Evolutionary conservation across 2,329 filamentous ascomycete species (phyloP).

Genomic region (Nemania sp.): DNA sequence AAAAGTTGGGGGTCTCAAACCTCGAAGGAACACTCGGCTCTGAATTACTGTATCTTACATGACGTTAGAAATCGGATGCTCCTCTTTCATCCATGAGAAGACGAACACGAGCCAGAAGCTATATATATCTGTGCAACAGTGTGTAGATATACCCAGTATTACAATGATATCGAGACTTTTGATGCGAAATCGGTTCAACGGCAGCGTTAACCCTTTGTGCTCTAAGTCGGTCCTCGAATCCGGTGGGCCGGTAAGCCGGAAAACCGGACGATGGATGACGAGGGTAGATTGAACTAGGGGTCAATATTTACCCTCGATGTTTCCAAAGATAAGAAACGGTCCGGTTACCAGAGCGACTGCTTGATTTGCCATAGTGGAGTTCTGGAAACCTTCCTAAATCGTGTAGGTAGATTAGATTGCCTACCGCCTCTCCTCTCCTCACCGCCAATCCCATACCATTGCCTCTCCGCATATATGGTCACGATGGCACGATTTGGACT

Average conservation of each 20-base stretch:
- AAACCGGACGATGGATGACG: too few relatives aligned
- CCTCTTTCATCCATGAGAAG: too few relatives aligned
- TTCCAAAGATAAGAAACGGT: neutral
- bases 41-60: neutral
- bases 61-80: neutral
- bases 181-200: neutral
- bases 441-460: neutral
- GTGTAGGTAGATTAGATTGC: neutral
- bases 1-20: neutral
- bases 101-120: too few relatives aligned
- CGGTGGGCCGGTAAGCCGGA: constrained; percentile 23
- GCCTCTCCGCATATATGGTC: neutral
- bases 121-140: too few relatives aligned
- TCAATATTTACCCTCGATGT: neutral
- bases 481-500: neutral
- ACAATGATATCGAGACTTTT: constrained; percentile 2
- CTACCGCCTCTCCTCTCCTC: neutral
- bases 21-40: neutral
- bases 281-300: constrained; percentile 1
- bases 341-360: neutral
- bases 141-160: too few relatives aligned
- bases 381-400: constrained; percentile 1
- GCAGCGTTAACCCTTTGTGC: constrained; percentile 15
- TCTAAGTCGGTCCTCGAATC: constrained; percentile 13
- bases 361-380: neutral